phyloP scores from a whole-genome alignment of 1,284 basidiomycete species.

The Naganishia liquefaciens region DNA sequence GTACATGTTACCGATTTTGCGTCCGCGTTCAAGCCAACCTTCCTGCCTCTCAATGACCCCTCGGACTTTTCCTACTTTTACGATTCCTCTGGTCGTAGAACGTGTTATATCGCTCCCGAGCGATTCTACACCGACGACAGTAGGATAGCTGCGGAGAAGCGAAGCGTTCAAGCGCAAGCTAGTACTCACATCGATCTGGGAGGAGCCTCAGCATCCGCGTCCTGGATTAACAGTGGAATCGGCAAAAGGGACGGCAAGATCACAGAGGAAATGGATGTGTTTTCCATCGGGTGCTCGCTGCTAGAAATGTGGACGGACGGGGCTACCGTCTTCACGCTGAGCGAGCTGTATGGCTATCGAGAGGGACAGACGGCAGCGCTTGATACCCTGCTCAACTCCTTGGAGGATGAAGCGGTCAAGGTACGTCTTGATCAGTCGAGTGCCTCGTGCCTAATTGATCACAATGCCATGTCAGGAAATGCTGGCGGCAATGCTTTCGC shows the following conservation, averaged over 20 bases:
- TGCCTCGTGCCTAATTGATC: background rate
- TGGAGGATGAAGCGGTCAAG: conserved; percentile 78
- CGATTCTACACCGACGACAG: conserved; percentile 82
- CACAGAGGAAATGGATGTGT: conserved; percentile 97
- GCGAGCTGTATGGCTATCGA: conserved; percentile 93
- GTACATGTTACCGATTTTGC: conserved; percentile 96
- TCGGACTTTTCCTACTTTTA: conserved; percentile 98
- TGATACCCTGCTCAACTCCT: conserved; percentile 69
- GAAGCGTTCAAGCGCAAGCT: conserved; percentile 59
- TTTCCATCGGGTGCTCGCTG: conserved; percentile 91
- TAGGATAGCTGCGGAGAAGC: conserved; percentile 64
- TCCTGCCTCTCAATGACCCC: conserved; percentile 92
- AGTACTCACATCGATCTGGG: conserved; percentile 48
- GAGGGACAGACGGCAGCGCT: conserved; percentile 74
- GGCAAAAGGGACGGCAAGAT: conserved; percentile 72
- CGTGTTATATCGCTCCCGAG: conserved; percentile 96
- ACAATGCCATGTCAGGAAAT: conserved; percentile 62
- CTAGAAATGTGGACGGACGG: conserved; percentile 97
- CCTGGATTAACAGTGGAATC: conserved; percentile 45
- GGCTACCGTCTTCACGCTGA: conserved; percentile 87
- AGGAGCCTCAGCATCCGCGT: conserved; percentile 20
- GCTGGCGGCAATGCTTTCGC: conserved; percentile 84
- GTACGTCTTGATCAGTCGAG: conserved; percentile 58
- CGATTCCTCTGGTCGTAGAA: conserved; percentile 88
- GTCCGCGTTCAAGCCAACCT: conserved; percentile 88